These are phyloP conservation scores for Leccinum holopus DNA, from an alignment of 1,284 basidiomycete genomes.

Conservation along the genomic window DNA sequence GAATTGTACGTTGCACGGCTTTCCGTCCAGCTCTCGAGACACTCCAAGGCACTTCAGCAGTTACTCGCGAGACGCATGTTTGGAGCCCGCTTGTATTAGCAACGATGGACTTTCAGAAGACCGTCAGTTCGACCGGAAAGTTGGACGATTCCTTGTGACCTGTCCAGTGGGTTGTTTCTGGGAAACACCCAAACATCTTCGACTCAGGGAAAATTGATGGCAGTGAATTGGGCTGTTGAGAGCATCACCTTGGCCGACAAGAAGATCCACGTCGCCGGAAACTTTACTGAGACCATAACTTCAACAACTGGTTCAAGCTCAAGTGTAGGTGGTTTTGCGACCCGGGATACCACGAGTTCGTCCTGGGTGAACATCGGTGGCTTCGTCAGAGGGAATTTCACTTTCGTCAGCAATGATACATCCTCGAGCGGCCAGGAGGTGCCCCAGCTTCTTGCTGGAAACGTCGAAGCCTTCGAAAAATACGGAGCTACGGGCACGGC, in stretches of 20 bases:
- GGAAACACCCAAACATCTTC: neutral
- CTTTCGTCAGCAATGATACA: slow-evolving; percentile 66
- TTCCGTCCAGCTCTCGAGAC: slow-evolving; percentile 17
- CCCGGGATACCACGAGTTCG: no score
- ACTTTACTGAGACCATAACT: no score
- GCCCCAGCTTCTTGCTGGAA: slow-evolving; percentile 65
- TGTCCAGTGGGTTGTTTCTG: slow-evolving; percentile 45
- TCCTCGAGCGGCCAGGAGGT: slow-evolving; percentile 36
- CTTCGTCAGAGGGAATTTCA: slow-evolving; percentile 38
- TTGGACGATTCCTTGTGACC: slow-evolving; percentile 41
- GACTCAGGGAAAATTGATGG: no score
- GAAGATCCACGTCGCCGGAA: no score
- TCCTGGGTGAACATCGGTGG: no score
- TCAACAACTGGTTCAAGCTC: no score
- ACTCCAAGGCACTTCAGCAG: slow-evolving; percentile 15
- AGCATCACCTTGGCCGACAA: no score
- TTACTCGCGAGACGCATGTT: slow-evolving; percentile 3
- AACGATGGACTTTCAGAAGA: slow-evolving; percentile 34
- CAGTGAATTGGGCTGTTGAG: no score
- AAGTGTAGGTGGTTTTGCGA: no score
- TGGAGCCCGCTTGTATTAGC: slow-evolving; percentile 28
- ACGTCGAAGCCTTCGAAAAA: slow-evolving; percentile 50
- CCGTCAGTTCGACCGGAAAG: neutral
- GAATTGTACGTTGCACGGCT: slow-evolving; percentile 23
- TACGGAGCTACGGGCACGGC: slow-evolving; percentile 74